Evolutionary conservation across 1,284 basidiomycete species (phyloP), one percentile per base, ranked within the genome.

Genomic region (Trichosporon coremiiforme): DNA sequence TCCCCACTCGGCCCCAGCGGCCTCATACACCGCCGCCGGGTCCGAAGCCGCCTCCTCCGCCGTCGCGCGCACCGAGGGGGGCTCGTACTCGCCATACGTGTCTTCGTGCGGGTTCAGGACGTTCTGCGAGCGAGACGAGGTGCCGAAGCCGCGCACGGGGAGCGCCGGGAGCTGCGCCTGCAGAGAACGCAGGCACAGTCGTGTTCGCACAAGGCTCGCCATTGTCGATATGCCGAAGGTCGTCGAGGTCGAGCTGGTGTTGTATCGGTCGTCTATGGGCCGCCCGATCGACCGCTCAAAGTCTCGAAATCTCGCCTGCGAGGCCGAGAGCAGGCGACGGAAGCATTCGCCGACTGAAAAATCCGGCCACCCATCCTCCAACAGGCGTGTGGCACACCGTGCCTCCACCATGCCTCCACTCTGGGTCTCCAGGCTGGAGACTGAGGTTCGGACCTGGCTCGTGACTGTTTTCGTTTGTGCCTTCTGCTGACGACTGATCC

Each of bases 281-380:
- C n/a, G n/a, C 33, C 47, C 35, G 64, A 53, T 67, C 66, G 62
- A 31, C 33, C n/a, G 15, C 29, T 57, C 25, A 35, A 64, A 64
- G 38, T 65, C 45, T 45, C 47, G 70, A 71, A 65, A 69, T 69
- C 68, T 69, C 68, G 35, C 20, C n/a, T 9, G n/a, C n/a, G n/a
- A n/a, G n/a, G 47, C n/a, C 47, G 4, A 47, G 36, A 22, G 6
- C 22, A 38, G 25, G 29, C 38, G 45, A 31, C 64, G 38, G 64
- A 50, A 50, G 64, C 64, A 47, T 45, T 65, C 64, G 64, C 45
- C 45, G 45, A 38, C 31, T 53, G 31, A 53, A 47, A 65, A 65
- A 45, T 50, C 64, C 64, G 64, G 10, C 41, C 64, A 20, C 22
- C 45, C 31, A 3, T 25, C 41, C 22, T 15, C 35, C n/a, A 20